Percentiles rank a stretch among this genome's conserved stretches.
These are phyloP conservation scores for Pythium rhizo-oryzae DNA, from an alignment of 352 stramenopile genomes.

Conservation along the genomic window DNA sequence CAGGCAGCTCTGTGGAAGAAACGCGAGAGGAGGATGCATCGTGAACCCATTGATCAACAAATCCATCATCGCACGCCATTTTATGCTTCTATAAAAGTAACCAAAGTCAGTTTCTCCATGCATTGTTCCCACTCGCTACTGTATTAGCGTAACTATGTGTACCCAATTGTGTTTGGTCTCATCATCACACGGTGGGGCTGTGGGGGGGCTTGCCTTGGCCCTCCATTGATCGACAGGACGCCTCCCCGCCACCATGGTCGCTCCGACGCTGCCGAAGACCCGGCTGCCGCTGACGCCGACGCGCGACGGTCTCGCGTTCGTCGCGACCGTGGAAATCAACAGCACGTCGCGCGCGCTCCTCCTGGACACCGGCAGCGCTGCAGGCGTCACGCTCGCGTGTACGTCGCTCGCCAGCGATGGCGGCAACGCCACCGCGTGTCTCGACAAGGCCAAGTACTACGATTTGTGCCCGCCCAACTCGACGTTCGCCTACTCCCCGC, in stretches of 20 bases:
- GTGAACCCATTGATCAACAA: too few species aligned
- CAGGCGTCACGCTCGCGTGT: neutral
- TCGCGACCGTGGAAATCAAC: slow-evolving; percentile 3
- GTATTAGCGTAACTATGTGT: too few species aligned
- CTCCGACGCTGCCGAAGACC: neutral
- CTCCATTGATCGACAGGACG: too few species aligned
- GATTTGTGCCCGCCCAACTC: neutral
- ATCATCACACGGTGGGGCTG: too few species aligned
- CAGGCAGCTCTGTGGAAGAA: too few species aligned
- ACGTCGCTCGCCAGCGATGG: neutral
- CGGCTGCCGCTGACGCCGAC: neutral
- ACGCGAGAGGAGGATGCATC: too few species aligned
- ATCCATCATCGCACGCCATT: too few species aligned
- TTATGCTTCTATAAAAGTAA: too few species aligned
- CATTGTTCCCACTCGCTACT: too few species aligned
- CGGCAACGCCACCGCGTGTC: neutral
- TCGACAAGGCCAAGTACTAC: neutral
- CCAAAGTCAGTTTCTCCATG: too few species aligned
- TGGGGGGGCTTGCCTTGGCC: neutral
- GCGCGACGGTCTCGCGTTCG: slow-evolving; percentile 2
- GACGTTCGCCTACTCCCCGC: neutral
- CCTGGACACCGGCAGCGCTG: neutral
- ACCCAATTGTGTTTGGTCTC: too few species aligned
- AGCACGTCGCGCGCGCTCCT: neutral
- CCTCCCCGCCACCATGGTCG: too few species aligned